These are phyloP conservation scores for Phyllosticta citrichinensis DNA, from an alignment of 2,329 filamentous ascomycete genomes.

Conservation along the genomic window DNA sequence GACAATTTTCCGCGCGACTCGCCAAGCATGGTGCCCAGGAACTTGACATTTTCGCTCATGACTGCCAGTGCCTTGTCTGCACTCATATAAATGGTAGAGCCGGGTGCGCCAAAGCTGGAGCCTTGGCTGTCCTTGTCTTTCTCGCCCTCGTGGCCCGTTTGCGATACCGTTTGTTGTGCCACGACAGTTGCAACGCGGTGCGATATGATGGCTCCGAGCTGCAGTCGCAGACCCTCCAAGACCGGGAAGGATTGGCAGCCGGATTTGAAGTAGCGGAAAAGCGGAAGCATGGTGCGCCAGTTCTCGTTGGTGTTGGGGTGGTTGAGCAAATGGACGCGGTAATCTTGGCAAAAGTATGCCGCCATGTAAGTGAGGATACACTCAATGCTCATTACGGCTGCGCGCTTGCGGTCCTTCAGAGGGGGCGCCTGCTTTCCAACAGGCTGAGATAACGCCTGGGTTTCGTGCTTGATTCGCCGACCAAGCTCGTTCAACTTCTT, in stretches of 20 bases:
- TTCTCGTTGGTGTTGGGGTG: conserved; percentile 26
- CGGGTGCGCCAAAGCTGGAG: background rate
- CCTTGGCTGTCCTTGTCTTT: background rate
- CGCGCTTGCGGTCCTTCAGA: conserved; percentile 26
- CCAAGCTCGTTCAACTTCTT: conserved; percentile 32
- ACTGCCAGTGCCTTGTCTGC: conserved; percentile 1
- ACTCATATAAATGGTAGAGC: background rate
- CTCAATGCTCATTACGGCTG: conserved; percentile 35
- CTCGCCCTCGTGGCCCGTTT: background rate
- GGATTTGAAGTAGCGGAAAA: conserved; percentile 23
- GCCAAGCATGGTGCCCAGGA: conserved; percentile 1
- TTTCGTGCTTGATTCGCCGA: conserved; percentile 37
- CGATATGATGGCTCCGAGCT: conserved; percentile 31
- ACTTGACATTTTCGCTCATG: conserved; percentile 2
- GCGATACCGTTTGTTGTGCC: conserved; percentile 18
- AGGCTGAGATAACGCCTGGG: conserved; percentile 15
- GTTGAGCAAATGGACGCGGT: conserved; percentile 19
- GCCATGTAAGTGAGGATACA: conserved; percentile 35
- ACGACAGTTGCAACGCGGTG: conserved; percentile 27
- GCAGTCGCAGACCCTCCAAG: conserved; percentile 32
- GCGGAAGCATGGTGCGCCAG: conserved; percentile 28
- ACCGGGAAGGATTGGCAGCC: conserved; percentile 21
- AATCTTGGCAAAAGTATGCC: conserved; percentile 25
- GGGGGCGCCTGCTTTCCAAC: conserved; percentile 15
- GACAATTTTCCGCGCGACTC: conserved; percentile 15